Evolutionary conservation across 2,329 filamentous ascomycete species (phyloP).

Genomic region (Pseudogymnoascus sp.): DNA sequence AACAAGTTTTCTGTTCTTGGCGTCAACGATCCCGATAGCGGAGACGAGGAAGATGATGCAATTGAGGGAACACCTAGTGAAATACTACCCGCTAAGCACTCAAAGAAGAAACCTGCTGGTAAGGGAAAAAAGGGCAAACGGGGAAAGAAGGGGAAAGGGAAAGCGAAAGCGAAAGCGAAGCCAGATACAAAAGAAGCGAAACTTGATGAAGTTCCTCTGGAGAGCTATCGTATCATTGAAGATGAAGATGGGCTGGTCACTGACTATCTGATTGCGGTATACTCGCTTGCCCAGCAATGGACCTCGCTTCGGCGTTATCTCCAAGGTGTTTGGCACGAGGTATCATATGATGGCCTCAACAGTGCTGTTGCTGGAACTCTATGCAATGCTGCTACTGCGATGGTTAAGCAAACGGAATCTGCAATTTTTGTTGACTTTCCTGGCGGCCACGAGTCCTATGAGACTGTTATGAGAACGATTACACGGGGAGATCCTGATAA

Average conservation of each 20-base stretch:
- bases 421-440: conserved; percentile 39
- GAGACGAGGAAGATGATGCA: conserved; percentile 15
- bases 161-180: conserved; percentile 19
- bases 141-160: conserved; percentile 23
- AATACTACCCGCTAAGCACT: conserved; percentile 10
- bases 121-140: conserved; percentile 23
- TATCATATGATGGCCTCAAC: conserved; percentile 38
- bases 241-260: conserved; percentile 29
- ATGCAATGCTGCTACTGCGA: conserved; percentile 34
- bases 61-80: conserved; percentile 15
- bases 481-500: conserved; percentile 31
- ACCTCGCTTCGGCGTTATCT: conserved; percentile 31
- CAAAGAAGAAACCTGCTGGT: conserved; percentile 18
- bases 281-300: conserved; percentile 32
- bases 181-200: conserved; percentile 19
- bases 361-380: conserved; percentile 36
- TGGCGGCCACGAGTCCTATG: conserved; percentile 34
- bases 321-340: conserved; percentile 36
- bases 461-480: conserved; percentile 34
- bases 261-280: conserved; percentile 38
- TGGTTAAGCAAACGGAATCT: conserved; percentile 32
- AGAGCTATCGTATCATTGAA: conserved; percentile 37
- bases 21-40: conserved; percentile 16
- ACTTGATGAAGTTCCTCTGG: conserved; percentile 34
- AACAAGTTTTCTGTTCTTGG: conserved; percentile 25